Evolutionary conservation across 306 rosid genomes (phyloP).

Genomic region (Lithocarpus polystachyus): DNA sequence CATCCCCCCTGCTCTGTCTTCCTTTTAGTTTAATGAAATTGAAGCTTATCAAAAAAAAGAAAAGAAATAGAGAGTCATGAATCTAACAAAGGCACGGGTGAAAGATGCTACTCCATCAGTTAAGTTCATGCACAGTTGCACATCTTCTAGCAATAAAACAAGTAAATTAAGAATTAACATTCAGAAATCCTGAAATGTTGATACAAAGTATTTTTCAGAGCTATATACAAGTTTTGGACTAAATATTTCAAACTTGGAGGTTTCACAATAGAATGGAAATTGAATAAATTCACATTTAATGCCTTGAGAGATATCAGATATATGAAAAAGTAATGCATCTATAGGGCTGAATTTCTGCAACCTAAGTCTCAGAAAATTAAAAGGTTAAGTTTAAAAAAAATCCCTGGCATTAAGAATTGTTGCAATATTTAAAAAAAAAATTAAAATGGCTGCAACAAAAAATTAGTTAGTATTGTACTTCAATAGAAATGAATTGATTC

Average conservation of each 20-base stretch:
- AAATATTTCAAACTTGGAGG: neutral
- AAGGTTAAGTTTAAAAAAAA: neutral
- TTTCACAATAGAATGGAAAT: neutral
- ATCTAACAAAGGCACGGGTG: neutral
- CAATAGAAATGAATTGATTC: neutral
- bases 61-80: neutral
- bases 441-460: neutral
- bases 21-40: too few relatives aligned
- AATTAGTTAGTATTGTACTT: neutral
- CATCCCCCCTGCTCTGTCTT: too few relatives aligned
- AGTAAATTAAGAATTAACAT: neutral
- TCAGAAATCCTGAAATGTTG: neutral
- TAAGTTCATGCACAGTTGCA: too few relatives aligned
- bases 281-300: neutral
- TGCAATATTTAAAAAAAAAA: neutral
- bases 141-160: too few relatives aligned
- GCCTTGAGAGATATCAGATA: neutral
- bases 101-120: neutral
- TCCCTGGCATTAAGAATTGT: neutral
- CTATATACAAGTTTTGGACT: neutral
- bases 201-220: neutral
- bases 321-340: neutral
- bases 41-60: too few relatives aligned
- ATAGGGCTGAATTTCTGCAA: neutral
- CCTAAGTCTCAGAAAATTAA: neutral